These are phyloP conservation scores for Penicillium brevicompactum DNA, from an alignment of 2,329 filamentous ascomycete genomes.

Conservation along the genomic window DNA sequence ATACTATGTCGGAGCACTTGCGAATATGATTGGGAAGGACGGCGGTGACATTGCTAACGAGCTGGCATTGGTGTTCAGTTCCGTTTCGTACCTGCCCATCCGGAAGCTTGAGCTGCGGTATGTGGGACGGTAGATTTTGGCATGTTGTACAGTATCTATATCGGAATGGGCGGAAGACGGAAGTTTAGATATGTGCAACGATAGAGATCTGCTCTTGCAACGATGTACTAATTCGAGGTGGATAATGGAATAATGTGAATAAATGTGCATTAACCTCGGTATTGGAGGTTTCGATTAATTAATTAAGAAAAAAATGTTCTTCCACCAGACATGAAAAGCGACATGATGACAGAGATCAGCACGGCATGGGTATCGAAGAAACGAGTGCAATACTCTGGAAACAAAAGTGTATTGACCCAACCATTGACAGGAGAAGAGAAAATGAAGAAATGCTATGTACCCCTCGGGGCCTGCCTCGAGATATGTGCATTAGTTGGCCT, in stretches of 20 bases:
- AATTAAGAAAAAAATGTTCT: conserved; percentile 2
- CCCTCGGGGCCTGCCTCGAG: conserved; percentile 1
- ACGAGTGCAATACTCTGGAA: conserved; percentile 13
- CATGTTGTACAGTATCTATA: not conserved
- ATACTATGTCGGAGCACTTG: conserved; percentile 55
- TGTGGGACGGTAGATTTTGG: conserved; percentile 39
- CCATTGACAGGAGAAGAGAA: conserved; percentile 18
- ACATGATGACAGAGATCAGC: conserved; percentile 1
- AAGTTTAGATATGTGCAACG: not conserved
- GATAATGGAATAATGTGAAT: not conserved
- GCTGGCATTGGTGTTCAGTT: conserved; percentile 54
- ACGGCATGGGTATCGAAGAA: conserved; percentile 21
- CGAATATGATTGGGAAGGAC: conserved; percentile 45
- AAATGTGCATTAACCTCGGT: not conserved
- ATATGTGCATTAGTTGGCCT: conserved; percentile 19
- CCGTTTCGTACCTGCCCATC: conserved; percentile 51
- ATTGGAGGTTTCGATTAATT: conserved; percentile 3
- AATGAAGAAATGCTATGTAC: conserved; percentile 1
- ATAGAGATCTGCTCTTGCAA: not conserved
- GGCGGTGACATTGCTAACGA: conserved; percentile 57
- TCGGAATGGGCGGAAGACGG: not conserved
- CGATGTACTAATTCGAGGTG: not conserved
- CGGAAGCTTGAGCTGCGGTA: conserved; percentile 54
- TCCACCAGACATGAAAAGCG: conserved; percentile 6
- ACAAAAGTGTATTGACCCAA: conserved; percentile 20